These are phyloP conservation scores for Trypanosoma cruzi DNA, from an alignment of 208 protist genomes.

Conservation along the genomic window DNA sequence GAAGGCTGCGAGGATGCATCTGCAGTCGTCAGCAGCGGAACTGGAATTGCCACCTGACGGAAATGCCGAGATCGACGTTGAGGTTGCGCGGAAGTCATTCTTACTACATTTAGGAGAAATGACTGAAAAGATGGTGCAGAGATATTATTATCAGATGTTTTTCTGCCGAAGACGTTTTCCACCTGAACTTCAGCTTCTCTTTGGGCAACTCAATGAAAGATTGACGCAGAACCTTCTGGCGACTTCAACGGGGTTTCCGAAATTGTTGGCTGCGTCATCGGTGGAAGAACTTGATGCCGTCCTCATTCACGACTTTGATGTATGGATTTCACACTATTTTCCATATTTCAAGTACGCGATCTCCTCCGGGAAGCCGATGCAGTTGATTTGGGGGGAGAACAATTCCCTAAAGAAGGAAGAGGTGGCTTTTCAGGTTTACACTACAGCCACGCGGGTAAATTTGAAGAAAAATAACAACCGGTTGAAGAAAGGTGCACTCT, in stretches of 20 bases:
- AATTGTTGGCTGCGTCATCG: background rate
- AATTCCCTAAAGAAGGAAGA: constrained; percentile 28
- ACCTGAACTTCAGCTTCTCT: background rate
- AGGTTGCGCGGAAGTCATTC: constrained; percentile 4
- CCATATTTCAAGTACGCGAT: constrained; percentile 37
- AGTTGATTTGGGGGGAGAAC: constrained; percentile 42
- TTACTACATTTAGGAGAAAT: background rate
- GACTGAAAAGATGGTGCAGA: background rate
- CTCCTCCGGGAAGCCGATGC: constrained; percentile 21
- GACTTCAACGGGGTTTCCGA: background rate
- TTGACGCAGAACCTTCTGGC: background rate
- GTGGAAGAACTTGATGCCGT: constrained; percentile 29
- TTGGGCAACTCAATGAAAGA: background rate
- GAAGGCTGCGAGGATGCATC: background rate
- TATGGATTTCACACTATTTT: constrained; percentile 55
- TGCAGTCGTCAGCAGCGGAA: background rate
- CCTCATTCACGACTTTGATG: constrained; percentile 32
- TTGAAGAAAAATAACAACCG: constrained; percentile 41
- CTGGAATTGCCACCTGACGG: background rate
- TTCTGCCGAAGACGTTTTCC: background rate
- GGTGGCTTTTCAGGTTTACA: constrained; percentile 63
- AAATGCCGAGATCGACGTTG: background rate
- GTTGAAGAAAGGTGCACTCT: constrained; percentile 42
- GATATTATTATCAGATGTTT: background rate
- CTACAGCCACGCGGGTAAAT: constrained; percentile 43